Conservation (phyloP, 805 yeast species). For the Lipomyces sp. region DNA sequence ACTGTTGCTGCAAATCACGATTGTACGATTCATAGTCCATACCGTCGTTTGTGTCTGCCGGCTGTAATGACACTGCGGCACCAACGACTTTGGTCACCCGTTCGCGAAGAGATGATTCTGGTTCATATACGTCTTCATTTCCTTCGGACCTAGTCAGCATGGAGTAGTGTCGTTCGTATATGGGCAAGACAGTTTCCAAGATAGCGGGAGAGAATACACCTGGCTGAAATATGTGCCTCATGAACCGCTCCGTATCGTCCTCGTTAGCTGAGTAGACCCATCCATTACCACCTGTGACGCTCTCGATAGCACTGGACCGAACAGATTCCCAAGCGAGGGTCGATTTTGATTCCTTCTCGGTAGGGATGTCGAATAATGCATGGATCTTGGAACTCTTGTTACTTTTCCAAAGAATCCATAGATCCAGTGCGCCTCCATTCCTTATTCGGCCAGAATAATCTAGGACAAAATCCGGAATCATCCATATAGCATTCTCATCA, state of each 20-base stretch:
- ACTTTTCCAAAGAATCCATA: conserved; percentile 65
- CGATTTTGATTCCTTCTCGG: conserved; percentile 1
- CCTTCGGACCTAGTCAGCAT: conserved; percentile 40
- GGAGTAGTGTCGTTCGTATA: conserved; percentile 54
- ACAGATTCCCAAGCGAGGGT: conserved; percentile 32
- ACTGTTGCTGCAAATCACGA: conserved; percentile 54
- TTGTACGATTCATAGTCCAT: conserved; percentile 47
- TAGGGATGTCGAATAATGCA: conserved; percentile 28
- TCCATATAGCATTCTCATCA: conserved; percentile 52
- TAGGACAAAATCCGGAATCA: conserved; percentile 51
- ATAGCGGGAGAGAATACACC: conserved; percentile 56
- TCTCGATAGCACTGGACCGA: conserved; percentile 9
- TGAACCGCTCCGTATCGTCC: conserved; percentile 45
- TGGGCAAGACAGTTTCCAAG: conserved; percentile 57
- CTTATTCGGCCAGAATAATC: conserved; percentile 40
- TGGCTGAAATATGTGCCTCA: conserved; percentile 55
- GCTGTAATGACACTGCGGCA: conserved; percentile 40
- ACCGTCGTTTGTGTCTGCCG: conserved; percentile 15
- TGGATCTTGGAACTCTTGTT: conserved; percentile 54
- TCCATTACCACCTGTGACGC: conserved; percentile 6
- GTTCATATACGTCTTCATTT: conserved; percentile 37
- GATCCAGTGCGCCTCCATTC: conserved; percentile 39
- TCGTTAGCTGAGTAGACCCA: conserved; percentile 40
- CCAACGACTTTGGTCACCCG: conserved; percentile 46
- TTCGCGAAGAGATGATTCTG: conserved; percentile 44